These are phyloP conservation scores for Alternaria viburni DNA, from an alignment of 2,329 filamentous ascomycete species.

Conservation along the genomic window DNA sequence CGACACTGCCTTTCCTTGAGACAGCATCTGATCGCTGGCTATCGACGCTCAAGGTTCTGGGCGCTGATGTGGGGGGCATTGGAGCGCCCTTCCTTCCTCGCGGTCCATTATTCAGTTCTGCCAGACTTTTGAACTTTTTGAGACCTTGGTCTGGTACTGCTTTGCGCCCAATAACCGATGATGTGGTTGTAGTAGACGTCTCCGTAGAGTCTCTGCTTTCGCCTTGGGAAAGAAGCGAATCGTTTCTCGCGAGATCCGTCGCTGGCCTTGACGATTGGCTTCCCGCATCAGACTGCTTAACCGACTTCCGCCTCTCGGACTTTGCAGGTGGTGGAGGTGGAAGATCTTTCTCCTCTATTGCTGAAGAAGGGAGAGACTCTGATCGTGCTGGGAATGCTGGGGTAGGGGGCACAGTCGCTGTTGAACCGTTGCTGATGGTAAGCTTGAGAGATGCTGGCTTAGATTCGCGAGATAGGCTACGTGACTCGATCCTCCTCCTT, in stretches of 20 bases:
- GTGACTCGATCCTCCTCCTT: conserved; percentile 36
- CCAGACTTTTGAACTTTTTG: conserved; percentile 38
- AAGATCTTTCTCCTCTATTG: conserved; percentile 31
- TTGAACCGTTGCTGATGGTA: conserved; percentile 47
- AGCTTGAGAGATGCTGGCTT: conserved; percentile 46
- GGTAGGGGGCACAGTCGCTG: conserved; percentile 38
- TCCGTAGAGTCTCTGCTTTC: conserved; percentile 3
- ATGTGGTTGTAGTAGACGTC: conserved; percentile 5
- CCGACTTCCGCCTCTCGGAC: conserved; percentile 28
- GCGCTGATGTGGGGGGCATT: conserved; percentile 27
- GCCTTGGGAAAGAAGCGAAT: conserved; percentile 37
- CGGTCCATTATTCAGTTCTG: conserved; percentile 37
- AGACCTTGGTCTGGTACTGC: conserved; percentile 24
- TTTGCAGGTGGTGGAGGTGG: conserved; percentile 47
- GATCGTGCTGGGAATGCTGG: conserved; percentile 22
- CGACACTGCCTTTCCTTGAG: conserved; percentile 1
- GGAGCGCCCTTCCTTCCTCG: conserved; percentile 36
- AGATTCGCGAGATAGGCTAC: conserved; percentile 41
- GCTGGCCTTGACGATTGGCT: conserved; percentile 29
- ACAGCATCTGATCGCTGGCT: conserved; percentile 4
- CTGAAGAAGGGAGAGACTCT: conserved; percentile 15
- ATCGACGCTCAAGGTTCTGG: conserved; percentile 21
- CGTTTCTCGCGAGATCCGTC: conserved; percentile 29
- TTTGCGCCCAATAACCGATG: conserved; percentile 35
- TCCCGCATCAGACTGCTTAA: conserved; percentile 26